phyloP scores from a whole-genome alignment of 202 grass and related monocot species.

The Eragrostis tef region DNA sequence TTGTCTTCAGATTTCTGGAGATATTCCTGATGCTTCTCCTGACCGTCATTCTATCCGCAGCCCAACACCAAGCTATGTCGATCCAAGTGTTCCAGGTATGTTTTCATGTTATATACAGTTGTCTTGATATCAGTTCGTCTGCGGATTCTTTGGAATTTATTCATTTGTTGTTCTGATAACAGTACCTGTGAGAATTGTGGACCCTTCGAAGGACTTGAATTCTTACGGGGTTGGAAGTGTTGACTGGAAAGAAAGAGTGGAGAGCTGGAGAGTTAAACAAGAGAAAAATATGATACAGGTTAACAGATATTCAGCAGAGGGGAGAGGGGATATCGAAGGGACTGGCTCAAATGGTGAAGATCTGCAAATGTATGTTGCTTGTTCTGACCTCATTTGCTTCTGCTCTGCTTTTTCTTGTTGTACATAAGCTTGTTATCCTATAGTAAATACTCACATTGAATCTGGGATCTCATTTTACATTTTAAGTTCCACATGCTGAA shows the following conservation, averaged over 20 bases:
- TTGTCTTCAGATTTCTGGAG: slow-evolving; percentile 73
- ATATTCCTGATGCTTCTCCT: slow-evolving; percentile 91
- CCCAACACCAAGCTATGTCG: slow-evolving; percentile 84
- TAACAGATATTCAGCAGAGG: slow-evolving; percentile 76
- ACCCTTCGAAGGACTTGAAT: slow-evolving; percentile 93
- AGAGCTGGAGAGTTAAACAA: slow-evolving; percentile 92
- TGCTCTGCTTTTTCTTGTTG: slow-evolving; percentile 5
- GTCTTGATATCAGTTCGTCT: neutral
- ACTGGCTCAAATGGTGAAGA: slow-evolving; percentile 97
- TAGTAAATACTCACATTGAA: slow-evolving; percentile 13
- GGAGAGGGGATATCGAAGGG: slow-evolving; percentile 88
- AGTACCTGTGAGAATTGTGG: slow-evolving; percentile 98
- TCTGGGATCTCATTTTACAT: slow-evolving; percentile 14
- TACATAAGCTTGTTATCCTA: slow-evolving; percentile 20
- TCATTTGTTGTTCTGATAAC: slow-evolving; percentile 48
- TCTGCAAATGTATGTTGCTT: slow-evolving; percentile 77
- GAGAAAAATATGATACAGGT: slow-evolving; percentile 93
- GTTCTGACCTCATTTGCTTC: neutral
- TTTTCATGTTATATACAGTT: neutral
- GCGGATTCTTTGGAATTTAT: neutral
- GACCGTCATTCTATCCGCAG: slow-evolving; percentile 95
- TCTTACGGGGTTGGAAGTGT: slow-evolving; percentile 83
- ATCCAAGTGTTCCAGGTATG: slow-evolving; percentile 95
- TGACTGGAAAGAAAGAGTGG: slow-evolving; percentile 99
- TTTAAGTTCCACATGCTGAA: slow-evolving; percentile 21